Evolutionary conservation across 371 early-diverging fungal species (phyloP).

Genomic region (Mucor irregularis): DNA sequence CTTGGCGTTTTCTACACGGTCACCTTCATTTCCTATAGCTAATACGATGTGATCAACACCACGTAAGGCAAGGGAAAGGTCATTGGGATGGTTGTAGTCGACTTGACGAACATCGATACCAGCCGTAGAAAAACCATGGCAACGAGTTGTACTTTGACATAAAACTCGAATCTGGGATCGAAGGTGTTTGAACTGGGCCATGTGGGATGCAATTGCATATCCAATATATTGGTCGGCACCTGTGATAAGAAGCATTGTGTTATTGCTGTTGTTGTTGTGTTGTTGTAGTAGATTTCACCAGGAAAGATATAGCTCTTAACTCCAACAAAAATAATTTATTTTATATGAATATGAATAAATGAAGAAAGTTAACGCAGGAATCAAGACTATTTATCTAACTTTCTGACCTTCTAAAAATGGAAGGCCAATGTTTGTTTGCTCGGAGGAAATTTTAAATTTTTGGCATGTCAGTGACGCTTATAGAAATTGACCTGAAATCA

Average conservation of each 20-base stretch:
- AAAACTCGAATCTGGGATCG: conserved; percentile 32
- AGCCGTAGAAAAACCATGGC: conserved; percentile 18
- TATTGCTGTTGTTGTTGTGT: conserved; percentile 2
- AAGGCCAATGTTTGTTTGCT: conserved; percentile 9
- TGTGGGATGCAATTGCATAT: conserved; percentile 37
- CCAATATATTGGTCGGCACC: conserved; percentile 48
- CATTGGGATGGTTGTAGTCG: conserved; percentile 37
- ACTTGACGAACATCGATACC: conserved; percentile 39
- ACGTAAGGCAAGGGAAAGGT: conserved; percentile 36
- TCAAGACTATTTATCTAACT: too few relatives aligned
- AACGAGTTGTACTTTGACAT: conserved; percentile 27
- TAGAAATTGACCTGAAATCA: conserved; percentile 3
- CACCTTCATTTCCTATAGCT: conserved; percentile 32
- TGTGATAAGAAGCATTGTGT: conserved; percentile 40
- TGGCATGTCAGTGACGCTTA: too few relatives aligned
- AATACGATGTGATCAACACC: conserved; percentile 40
- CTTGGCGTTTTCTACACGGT: conserved; percentile 32
- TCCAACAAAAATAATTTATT: too few relatives aligned
- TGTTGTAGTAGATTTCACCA: too few relatives aligned
- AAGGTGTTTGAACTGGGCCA: conserved; percentile 27
- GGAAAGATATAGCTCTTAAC: too few relatives aligned
- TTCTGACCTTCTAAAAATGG: too few relatives aligned
- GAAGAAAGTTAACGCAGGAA: too few relatives aligned
- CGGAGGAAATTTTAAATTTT: conserved; percentile 17
- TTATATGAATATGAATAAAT: neutral